phyloP scores from a whole-genome alignment of 805 yeast species.

The Lachancea mirantina region DNA sequence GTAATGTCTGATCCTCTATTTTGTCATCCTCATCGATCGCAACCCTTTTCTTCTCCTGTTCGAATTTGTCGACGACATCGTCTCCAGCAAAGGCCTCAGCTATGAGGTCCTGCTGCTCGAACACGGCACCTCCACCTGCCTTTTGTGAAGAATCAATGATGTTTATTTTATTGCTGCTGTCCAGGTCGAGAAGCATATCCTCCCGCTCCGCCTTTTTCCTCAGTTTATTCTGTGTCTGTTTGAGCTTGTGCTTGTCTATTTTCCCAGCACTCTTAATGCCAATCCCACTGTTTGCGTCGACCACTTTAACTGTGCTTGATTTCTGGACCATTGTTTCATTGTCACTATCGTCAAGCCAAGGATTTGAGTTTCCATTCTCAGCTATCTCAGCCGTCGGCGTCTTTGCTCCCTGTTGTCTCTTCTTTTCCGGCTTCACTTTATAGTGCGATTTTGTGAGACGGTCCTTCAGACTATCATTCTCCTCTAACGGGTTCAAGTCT shows the following conservation, averaged over 20 bases:
- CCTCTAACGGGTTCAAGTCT: slow-evolving; percentile 38
- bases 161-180: slow-evolving; percentile 41
- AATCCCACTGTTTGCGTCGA: slow-evolving; percentile 46
- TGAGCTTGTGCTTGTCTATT: slow-evolving; percentile 32
- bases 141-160: slow-evolving; percentile 44
- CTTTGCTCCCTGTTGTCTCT: slow-evolving; percentile 7
- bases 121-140: slow-evolving; percentile 41
- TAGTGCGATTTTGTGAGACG: slow-evolving; percentile 29
- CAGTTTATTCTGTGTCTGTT: slow-evolving; percentile 18
- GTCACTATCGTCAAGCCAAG: slow-evolving; percentile 42
- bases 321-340: slow-evolving; percentile 30
- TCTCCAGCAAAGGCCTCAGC: slow-evolving; percentile 96
- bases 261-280: slow-evolving; percentile 42
- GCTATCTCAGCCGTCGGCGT: slow-evolving; percentile 5
- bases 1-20: slow-evolving; percentile 76
- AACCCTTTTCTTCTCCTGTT: slow-evolving; percentile 61
- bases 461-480: slow-evolving; percentile 44
- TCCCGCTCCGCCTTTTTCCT: slow-evolving; percentile 33
- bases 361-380: slow-evolving; percentile 31
- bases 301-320: slow-evolving; percentile 40
- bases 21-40: slow-evolving; percentile 77
- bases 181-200: slow-evolving; percentile 37
- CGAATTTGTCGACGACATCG: slow-evolving; percentile 76
- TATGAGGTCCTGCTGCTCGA: slow-evolving; percentile 75
- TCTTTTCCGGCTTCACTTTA: slow-evolving; percentile 8